Evolutionary conservation across 345 rosid genomes (phyloP).

Genomic region (Adansonia digitata): DNA sequence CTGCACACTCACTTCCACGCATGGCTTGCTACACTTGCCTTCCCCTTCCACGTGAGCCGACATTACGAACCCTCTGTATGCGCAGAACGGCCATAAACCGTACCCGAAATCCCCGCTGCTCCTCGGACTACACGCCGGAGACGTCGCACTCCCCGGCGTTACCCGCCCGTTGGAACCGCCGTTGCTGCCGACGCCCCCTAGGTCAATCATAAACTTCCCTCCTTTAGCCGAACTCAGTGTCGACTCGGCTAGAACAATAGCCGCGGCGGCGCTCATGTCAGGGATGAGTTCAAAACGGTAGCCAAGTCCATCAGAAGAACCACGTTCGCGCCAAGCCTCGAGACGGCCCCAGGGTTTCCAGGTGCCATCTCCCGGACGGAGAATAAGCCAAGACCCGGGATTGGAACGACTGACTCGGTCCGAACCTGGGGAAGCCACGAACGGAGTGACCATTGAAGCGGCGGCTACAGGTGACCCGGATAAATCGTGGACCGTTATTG

Average conservation of each 20-base stretch:
- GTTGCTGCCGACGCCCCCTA: not conserved
- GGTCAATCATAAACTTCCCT: not conserved
- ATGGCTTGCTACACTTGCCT: conserved; percentile 77
- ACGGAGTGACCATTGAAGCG: conserved; percentile 79
- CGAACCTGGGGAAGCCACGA: conserved; percentile 80
- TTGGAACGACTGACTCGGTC: conserved; percentile 90
- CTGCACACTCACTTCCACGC: conserved; percentile 83
- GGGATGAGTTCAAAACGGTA: conserved; percentile 74
- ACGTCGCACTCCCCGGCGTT: conserved; percentile 32
- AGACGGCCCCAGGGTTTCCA: conserved; percentile 97
- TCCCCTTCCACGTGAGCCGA: conserved; percentile 79
- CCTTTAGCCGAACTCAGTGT: conserved; percentile 31
- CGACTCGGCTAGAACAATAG: conserved; percentile 67
- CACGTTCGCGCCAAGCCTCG: conserved; percentile 94
- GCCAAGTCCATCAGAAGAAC: conserved; percentile 62
- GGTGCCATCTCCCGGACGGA: conserved; percentile 71
- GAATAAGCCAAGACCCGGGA: conserved; percentile 85
- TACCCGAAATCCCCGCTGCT: conserved; percentile 72
- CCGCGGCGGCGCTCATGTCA: conserved; percentile 50
- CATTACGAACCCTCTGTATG: conserved; percentile 81
- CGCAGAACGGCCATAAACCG: conserved; percentile 63
- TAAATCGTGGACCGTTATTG: conserved; percentile 79
- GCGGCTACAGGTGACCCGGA: conserved; percentile 88
- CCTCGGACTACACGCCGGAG: conserved; percentile 76
- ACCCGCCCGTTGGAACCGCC: conserved; percentile 27